Conservation (phyloP, 331 rosid species). For the Stylosanthes scabra region DNA sequence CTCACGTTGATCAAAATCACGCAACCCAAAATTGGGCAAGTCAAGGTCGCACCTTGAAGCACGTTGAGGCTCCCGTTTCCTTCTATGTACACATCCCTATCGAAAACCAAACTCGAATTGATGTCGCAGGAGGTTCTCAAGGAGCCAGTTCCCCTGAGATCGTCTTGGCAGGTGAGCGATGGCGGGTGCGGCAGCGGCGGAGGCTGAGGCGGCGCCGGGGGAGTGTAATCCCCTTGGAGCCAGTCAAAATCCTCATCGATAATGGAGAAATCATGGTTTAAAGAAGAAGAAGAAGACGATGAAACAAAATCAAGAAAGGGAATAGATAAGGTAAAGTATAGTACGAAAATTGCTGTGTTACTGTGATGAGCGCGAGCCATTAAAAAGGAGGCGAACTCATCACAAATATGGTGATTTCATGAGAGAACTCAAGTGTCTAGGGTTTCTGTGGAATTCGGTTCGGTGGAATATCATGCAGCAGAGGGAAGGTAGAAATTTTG, state of each 20-base stretch:
- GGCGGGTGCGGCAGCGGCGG: constrained; percentile 86
- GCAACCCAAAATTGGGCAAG: constrained; percentile 73
- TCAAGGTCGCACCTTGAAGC: constrained; percentile 68
- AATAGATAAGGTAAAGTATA: constrained; percentile 30
- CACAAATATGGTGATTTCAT: constrained; percentile 18
- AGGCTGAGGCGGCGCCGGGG: constrained; percentile 87
- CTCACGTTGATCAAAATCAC: constrained; percentile 67
- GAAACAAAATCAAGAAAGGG: neutral
- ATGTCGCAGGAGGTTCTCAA: constrained; percentile 65
- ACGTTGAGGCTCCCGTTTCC: constrained; percentile 79
- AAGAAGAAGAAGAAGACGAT: constrained; percentile 8
- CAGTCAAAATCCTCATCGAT: constrained; percentile 46
- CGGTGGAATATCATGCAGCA: neutral
- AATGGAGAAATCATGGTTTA: constrained; percentile 59
- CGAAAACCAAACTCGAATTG: constrained; percentile 64
- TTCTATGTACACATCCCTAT: constrained; percentile 68
- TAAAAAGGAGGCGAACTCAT: constrained; percentile 53
- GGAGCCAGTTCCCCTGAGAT: constrained; percentile 75
- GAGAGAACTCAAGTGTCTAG: neutral
- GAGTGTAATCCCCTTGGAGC: constrained; percentile 70
- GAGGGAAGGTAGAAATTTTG: neutral
- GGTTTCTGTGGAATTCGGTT: constrained; percentile 2
- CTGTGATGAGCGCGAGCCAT: constrained; percentile 62
- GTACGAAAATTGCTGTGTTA: constrained; percentile 31
- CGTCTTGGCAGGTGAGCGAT: constrained; percentile 67